phyloP scores from a whole-genome alignment of 108 stramenopile species.

The Pseudonitzschia delicatissima region DNA sequence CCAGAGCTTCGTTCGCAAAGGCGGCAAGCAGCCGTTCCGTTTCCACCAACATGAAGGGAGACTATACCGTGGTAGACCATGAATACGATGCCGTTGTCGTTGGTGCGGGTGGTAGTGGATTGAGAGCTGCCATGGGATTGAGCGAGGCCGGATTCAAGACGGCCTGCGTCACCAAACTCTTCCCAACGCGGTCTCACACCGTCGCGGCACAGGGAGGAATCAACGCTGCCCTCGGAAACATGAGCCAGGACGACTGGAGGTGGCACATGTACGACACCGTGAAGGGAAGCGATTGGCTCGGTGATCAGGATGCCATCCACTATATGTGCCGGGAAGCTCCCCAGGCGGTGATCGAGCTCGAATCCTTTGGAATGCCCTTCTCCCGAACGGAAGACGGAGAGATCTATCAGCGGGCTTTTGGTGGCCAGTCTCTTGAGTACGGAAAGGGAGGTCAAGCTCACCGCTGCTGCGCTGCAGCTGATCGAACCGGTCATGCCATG shows the following conservation, averaged over 20 bases:
- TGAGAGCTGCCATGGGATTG: slow-evolving; percentile 98
- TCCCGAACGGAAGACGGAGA: slow-evolving; percentile 96
- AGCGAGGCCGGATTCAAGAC: slow-evolving; percentile 98
- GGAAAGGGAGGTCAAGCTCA: slow-evolving; percentile 99
- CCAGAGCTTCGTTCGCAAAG: background rate
- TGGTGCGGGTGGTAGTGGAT: slow-evolving; percentile 96
- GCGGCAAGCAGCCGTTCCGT: background rate
- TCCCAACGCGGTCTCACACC: slow-evolving; percentile 98
- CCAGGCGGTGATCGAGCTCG: slow-evolving; percentile 94
- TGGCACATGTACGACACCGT: slow-evolving; percentile 99
- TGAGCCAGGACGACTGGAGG: slow-evolving; percentile 94
- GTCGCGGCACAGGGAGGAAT: slow-evolving; percentile 99
- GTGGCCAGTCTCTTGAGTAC: slow-evolving; percentile 94
- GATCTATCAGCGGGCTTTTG: slow-evolving; percentile 99
- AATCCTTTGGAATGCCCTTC: slow-evolving; percentile 94
- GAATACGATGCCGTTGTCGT: slow-evolving; percentile 98
- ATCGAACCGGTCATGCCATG: slow-evolving; percentile 99
- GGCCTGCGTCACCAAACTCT: slow-evolving; percentile 98
- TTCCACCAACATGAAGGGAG: slow-evolving; percentile 28
- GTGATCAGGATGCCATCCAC: slow-evolving; percentile 99
- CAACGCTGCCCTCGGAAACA: slow-evolving; percentile 98
- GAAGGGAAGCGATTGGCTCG: slow-evolving; percentile 98
- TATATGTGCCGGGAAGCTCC: slow-evolving; percentile 99
- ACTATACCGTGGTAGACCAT: slow-evolving; percentile 95
- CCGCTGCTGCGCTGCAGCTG: slow-evolving; percentile 96